Evolutionary conservation across 192 early-diverging fungal species (phyloP).

Genomic region (Geranomyces variabilis): DNA sequence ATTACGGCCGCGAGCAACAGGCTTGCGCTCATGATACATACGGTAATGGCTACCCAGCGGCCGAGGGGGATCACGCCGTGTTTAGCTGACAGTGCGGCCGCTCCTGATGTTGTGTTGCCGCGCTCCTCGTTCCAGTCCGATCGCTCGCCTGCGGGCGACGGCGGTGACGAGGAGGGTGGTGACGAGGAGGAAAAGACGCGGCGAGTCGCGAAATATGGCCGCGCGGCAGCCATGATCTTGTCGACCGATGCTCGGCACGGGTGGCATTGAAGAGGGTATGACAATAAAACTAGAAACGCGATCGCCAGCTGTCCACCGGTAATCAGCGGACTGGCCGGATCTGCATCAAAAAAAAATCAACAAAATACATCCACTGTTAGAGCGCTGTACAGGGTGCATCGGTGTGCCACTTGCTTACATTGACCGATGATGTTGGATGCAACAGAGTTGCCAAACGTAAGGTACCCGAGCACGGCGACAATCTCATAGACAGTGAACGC

Average conservation of each 20-base stretch:
- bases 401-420: too few relatives aligned
- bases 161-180: conserved; percentile 49
- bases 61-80: conserved; percentile 9
- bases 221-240: conserved; percentile 66
- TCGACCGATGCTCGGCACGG: conserved; percentile 87
- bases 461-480: conserved; percentile 89
- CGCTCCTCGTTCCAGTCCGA: too few relatives aligned
- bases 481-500: conserved; percentile 79
- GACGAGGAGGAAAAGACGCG: conserved; percentile 7
- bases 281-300: conserved; percentile 85
- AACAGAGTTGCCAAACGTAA: conserved; percentile 81
- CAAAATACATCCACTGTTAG: too few relatives aligned
- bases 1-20: conserved; percentile 78
- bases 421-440: conserved; percentile 79
- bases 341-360: conserved; percentile 36
- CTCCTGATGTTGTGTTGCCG: too few relatives aligned
- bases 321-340: conserved; percentile 69
- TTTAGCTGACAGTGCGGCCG: not conserved
- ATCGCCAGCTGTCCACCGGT: conserved; percentile 87
- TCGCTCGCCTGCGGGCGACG: conserved; percentile 33
- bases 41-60: conserved; percentile 56
- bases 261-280: conserved; percentile 92
- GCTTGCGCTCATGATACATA: conserved; percentile 66
- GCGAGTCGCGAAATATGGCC: not conserved
- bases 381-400: too few relatives aligned